Evolutionary conservation across 148 eudicot genomes (phyloP).

Genomic region (Silene latifolia): DNA sequence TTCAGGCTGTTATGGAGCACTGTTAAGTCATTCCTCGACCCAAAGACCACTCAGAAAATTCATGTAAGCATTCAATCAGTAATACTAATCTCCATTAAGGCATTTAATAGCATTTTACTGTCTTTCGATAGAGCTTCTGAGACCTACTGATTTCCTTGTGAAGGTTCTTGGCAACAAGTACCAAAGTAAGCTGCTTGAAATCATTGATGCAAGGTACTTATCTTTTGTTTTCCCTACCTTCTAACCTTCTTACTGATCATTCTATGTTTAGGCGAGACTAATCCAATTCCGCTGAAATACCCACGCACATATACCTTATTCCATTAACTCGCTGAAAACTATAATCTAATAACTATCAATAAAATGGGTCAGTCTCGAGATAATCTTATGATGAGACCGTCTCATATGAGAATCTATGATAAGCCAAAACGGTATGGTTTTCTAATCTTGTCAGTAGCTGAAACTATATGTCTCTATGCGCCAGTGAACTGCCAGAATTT

Average conservation of each 20-base stretch:
- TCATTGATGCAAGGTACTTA: slow-evolving; percentile 76
- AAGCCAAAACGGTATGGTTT: background rate
- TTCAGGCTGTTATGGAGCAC: slow-evolving; percentile 92
- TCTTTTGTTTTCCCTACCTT: background rate
- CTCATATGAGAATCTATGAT: background rate
- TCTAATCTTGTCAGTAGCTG: background rate
- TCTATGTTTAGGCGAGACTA: background rate
- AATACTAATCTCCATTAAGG: background rate
- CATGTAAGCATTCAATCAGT: slow-evolving; percentile 46
- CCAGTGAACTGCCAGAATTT: slow-evolving; percentile 87
- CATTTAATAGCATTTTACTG: background rate
- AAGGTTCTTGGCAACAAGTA: slow-evolving; percentile 88
- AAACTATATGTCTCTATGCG: slow-evolving; percentile 1
- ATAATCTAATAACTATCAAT: background rate
- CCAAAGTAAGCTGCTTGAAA: slow-evolving; percentile 87
- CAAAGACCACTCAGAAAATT: slow-evolving; percentile 83
- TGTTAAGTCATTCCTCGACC: slow-evolving; percentile 89
- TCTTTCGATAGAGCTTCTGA: background rate
- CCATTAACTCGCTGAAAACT: background rate
- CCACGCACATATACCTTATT: no score
- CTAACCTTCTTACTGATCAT: background rate
- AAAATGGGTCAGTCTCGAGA: background rate
- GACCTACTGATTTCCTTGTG: slow-evolving; percentile 14
- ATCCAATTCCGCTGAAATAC: no score
- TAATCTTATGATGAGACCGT: background rate